Percentiles rank a stretch among this genome's conserved stretches.
Evolutionary conservation across 1,284 basidiomycete species (phyloP).

Genomic region (Meira miltonrushii): DNA sequence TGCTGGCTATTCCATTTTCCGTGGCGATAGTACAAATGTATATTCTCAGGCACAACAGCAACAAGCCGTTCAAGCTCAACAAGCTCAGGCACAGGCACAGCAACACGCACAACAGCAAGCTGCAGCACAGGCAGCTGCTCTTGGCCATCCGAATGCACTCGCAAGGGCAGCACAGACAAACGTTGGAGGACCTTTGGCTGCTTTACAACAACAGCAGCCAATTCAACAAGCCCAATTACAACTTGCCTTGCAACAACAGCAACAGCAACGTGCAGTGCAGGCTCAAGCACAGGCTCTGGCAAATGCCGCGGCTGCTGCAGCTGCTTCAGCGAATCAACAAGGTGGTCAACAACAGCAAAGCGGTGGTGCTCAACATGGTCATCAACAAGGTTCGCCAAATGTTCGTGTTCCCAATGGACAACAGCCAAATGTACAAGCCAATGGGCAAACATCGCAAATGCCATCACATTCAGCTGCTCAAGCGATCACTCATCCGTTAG

Average conservation of each 20-base stretch:
- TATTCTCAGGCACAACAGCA: conserved; percentile 15
- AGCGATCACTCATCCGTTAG: conserved; percentile 15
- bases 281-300: conserved; percentile 24
- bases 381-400: neutral
- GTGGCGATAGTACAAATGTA: neutral
- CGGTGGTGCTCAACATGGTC: neutral
- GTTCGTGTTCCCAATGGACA: conserved; percentile 5
- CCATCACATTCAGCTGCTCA: neutral
- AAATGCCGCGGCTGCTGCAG: conserved; percentile 24
- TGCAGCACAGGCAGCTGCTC: neutral
- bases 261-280: conserved; percentile 18
- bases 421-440: neutral
- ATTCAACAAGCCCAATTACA: conserved; percentile 34
- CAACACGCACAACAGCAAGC: conserved; percentile 21
- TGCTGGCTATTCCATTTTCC: conserved; percentile 17
- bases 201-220: conserved; percentile 33
- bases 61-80: conserved; percentile 17
- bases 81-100: conserved; percentile 4
- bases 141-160: neutral
- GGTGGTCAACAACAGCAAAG: conserved; percentile 19
- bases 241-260: conserved; percentile 18
- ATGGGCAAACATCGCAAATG: neutral
- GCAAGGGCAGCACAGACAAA: conserved; percentile 25
- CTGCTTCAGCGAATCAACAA: conserved; percentile 29
- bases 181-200: conserved; percentile 24